Conservation (phyloP, 768 basidiomycete genomes). For the Tulasnella sp. region DNA sequence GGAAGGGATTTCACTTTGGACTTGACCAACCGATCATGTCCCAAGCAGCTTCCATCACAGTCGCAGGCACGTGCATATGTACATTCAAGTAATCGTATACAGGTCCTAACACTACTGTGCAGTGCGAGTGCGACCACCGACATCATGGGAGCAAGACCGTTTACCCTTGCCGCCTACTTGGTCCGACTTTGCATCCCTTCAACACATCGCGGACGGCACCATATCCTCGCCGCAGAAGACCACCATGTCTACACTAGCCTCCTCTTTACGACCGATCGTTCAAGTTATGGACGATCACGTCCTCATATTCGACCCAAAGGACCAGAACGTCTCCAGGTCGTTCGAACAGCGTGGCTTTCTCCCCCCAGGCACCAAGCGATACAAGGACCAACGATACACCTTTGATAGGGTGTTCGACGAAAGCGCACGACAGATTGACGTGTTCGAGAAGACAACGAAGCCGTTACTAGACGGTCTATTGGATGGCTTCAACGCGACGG, state of each 20-base stretch:
- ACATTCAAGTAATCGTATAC: too few relatives aligned
- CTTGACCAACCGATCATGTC: constrained; percentile 12
- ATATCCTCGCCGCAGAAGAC: constrained; percentile 52
- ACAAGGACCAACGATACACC: constrained; percentile 95
- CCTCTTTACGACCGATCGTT: constrained; percentile 54
- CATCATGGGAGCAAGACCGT: constrained; percentile 70
- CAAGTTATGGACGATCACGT: constrained; percentile 91
- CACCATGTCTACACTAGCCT: background rate
- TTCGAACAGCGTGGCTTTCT: constrained; percentile 79
- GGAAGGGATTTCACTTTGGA: background rate
- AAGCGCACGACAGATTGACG: constrained; percentile 69
- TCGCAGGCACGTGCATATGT: constrained; percentile 47
- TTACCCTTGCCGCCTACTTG: constrained; percentile 58
- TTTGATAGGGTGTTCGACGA: constrained; percentile 89
- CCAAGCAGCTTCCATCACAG: constrained; percentile 74
- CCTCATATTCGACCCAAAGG: constrained; percentile 91
- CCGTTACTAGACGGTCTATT: constrained; percentile 76
- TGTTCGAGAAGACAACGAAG: constrained; percentile 77
- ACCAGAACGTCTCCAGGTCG: constrained; percentile 66
- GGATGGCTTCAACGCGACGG: constrained; percentile 93
- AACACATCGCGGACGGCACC: constrained; percentile 70
- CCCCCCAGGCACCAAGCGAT: constrained; percentile 80
- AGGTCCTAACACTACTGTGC: constrained; percentile 18
- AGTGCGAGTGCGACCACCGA: constrained; percentile 90
- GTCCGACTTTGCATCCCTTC: constrained; percentile 37